A percentile compares a stretch with the other conserved stretches of the same genome.
Evolutionary conservation across 2,329 filamentous ascomycete genomes (phyloP).

Genomic region (Coniochaeta ligniaria): DNA sequence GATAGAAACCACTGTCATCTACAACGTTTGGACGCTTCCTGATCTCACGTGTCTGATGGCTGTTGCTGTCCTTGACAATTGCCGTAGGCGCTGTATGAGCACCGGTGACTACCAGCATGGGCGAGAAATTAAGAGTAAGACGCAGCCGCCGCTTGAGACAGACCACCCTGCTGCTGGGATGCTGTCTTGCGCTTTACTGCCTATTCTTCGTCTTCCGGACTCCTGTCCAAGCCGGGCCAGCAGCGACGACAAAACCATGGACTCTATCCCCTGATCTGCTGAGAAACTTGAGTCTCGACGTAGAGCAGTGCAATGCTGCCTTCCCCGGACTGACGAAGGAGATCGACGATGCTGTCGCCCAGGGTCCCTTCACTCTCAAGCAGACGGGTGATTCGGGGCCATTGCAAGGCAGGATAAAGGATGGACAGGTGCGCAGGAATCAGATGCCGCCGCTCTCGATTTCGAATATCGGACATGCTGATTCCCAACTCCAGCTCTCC

Average conservation of each 20-base stretch:
- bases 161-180: conserved; percentile 10
- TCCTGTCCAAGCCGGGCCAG: neutral
- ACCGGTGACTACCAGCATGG: neutral
- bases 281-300: conserved; percentile 30
- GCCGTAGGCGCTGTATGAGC: neutral
- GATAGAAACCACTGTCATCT: neutral
- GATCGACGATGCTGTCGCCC: conserved; percentile 34
- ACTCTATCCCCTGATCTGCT: conserved; percentile 13
- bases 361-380: conserved; percentile 34
- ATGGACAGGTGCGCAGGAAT: conserved; percentile 21
- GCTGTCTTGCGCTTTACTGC: conserved; percentile 15
- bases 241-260: neutral
- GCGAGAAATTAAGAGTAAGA: neutral
- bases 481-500: conserved; percentile 24
- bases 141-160: conserved; percentile 10
- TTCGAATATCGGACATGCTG: neutral
- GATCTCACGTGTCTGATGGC: neutral
- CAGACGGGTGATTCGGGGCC: conserved; percentile 30
- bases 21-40: too few relatives aligned
- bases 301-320: conserved; percentile 30
- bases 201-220: conserved; percentile 13
- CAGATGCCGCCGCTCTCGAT: neutral
- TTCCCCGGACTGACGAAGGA: conserved; percentile 41
- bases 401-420: conserved; percentile 31
- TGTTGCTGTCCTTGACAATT: neutral